phyloP scores from a whole-genome alignment of 163 green algal species.

The Coccomyxa subellipsoidea region DNA sequence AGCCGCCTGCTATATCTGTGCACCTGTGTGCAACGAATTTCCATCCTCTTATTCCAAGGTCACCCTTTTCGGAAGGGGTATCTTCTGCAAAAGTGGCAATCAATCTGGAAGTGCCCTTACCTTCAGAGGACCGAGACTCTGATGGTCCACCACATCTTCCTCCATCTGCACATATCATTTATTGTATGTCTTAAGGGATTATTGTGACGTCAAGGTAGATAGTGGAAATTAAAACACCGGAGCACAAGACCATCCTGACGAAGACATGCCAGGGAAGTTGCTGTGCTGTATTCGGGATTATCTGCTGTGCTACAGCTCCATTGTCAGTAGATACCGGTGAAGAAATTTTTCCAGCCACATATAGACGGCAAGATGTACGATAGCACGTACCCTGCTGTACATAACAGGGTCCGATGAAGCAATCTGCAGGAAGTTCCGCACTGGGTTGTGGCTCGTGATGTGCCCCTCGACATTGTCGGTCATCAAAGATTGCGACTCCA shows the following conservation, averaged over 20 bases:
- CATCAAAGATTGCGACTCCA: neutral
- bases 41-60: neutral
- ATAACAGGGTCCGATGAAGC: slow-evolving; percentile 23
- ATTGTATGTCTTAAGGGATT: neutral
- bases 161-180: neutral
- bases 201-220: neutral
- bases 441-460: slow-evolving; percentile 11
- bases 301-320: neutral
- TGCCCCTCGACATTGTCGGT: neutral
- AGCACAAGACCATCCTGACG: no score
- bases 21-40: slow-evolving; percentile 8
- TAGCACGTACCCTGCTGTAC: slow-evolving; percentile 6
- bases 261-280: neutral
- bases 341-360: neutral
- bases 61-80: slow-evolving; percentile 18
- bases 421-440: slow-evolving; percentile 24
- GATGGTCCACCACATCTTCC: neutral
- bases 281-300: neutral
- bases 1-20: slow-evolving; percentile 23
- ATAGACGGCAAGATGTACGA: neutral
- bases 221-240: no score
- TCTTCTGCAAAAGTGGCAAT: neutral
- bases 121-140: neutral
- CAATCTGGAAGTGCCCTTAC: neutral
- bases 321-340: no score